A percentile compares a stretch with the other conserved stretches of the same genome.
phyloP scores from a whole-genome alignment of 192 early-diverging fungal genomes.

The Coemansia sp. region DNA sequence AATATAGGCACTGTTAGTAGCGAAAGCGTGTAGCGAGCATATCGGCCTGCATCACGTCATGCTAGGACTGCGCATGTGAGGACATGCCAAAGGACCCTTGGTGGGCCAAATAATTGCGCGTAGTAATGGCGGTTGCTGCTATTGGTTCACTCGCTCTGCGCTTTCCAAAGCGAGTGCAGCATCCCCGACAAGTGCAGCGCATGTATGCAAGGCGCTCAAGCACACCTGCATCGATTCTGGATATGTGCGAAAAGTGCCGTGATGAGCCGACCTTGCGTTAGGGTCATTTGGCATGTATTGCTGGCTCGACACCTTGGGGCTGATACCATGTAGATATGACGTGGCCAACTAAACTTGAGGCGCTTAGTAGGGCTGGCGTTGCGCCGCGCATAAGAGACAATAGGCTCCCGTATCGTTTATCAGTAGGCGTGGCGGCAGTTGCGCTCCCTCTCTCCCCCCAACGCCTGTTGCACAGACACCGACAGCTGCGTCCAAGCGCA shows the following conservation, averaged over 20 bases:
- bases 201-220: constrained; percentile 5
- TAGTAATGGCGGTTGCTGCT: not conserved
- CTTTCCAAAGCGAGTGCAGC: not conserved
- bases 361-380: not conserved
- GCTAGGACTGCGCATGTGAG: constrained; percentile 12
- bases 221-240: constrained; percentile 12
- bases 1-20: constrained; percentile 5
- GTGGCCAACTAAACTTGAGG: not conserved
- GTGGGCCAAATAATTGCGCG: not conserved
- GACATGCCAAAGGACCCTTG: not conserved
- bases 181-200: not conserved
- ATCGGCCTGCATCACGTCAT: constrained; percentile 16
- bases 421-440: constrained; percentile 1
- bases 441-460: not conserved
- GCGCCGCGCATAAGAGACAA: not conserved
- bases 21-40: not conserved
- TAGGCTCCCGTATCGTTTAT: not conserved
- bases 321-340: not conserved
- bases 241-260: constrained; percentile 4
- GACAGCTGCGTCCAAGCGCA: not conserved
- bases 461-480: constrained; percentile 1
- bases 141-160: not conserved
- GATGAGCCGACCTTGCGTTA: not conserved
- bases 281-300: not conserved
- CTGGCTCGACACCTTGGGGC: not conserved